These are phyloP conservation scores for Eucalyptus brandiana DNA, from an alignment of 345 rosid species.

Conservation along the genomic window DNA sequence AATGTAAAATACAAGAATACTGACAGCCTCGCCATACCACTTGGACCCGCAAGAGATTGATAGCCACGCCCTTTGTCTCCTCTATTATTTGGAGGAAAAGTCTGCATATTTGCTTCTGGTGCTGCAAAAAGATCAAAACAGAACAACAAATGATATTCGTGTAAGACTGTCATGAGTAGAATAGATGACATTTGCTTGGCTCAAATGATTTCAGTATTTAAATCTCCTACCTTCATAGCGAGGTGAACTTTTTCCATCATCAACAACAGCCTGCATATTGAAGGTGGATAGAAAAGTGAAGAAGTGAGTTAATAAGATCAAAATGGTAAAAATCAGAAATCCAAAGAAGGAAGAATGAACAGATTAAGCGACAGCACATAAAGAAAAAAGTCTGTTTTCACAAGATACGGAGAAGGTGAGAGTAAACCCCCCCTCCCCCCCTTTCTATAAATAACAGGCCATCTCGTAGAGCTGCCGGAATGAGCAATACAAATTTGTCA, in stretches of 20 bases:
- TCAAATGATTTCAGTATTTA: not conserved
- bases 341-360: not conserved
- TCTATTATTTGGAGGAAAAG: slow-evolving; percentile 46
- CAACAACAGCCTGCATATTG: slow-evolving; percentile 43
- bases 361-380: not conserved
- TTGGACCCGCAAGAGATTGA: slow-evolving; percentile 53
- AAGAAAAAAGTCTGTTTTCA: not conserved
- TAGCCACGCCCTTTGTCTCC: slow-evolving; percentile 49
- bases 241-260: slow-evolving; percentile 28
- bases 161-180: not conserved
- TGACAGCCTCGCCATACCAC: slow-evolving; percentile 25
- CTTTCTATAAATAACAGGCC: not conserved
- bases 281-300: not conserved
- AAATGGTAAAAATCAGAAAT: not conserved
- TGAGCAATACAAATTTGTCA: not conserved
- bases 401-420: not conserved
- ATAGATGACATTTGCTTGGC: not conserved
- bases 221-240: slow-evolving; percentile 37
- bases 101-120: slow-evolving; percentile 64
- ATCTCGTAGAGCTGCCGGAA: not conserved
- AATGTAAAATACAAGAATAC: not conserved
- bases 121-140: slow-evolving; percentile 19
- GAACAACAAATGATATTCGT: not conserved
- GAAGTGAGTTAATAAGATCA: not conserved
- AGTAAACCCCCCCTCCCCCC: no score